Conservation (phyloP, 768 basidiomycete genomes). For the Amanita molliuscula region DNA sequence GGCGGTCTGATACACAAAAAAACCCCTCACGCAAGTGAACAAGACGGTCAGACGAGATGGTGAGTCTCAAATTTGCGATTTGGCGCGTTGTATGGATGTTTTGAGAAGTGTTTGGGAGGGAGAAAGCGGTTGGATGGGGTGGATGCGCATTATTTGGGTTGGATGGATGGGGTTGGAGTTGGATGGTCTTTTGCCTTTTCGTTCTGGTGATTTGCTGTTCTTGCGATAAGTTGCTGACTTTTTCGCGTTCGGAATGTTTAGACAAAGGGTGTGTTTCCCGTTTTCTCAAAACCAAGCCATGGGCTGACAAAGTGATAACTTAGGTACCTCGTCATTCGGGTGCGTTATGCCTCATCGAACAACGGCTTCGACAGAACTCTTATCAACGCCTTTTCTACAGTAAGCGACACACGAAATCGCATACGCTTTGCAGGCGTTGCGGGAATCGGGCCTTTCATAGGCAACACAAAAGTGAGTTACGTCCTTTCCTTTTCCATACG, state of each 20-base stretch:
- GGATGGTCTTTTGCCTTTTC: not conserved
- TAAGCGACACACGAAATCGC: slow-evolving; percentile 96
- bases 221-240: slow-evolving; percentile 13
- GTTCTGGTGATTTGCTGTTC: slow-evolving; percentile 2
- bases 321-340: slow-evolving; percentile 96
- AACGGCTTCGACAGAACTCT: not conserved
- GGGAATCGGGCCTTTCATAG: slow-evolving; percentile 94
- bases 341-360: slow-evolving; percentile 29
- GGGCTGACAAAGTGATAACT: slow-evolving; percentile 8
- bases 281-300: not conserved
- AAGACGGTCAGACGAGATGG: slow-evolving; percentile 26
- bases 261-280: slow-evolving; percentile 72
- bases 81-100: slow-evolving; percentile 8
- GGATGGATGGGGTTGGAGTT: slow-evolving; percentile 11
- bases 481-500: not conserved
- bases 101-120: slow-evolving; percentile 13
- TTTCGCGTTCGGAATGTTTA: slow-evolving; percentile 22
- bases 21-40: slow-evolving; percentile 18
- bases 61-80: slow-evolving; percentile 22
- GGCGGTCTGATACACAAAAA: slow-evolving; percentile 8
- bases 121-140: slow-evolving; percentile 6
- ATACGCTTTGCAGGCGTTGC: slow-evolving; percentile 96
- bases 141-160: slow-evolving; percentile 4
- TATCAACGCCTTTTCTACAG: slow-evolving; percentile 25
- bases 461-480: slow-evolving; percentile 88